Base-by-base conservation (phyloP, 2,329 filamentous ascomycete species). In the Nigrograna mackinnonii region DNA sequence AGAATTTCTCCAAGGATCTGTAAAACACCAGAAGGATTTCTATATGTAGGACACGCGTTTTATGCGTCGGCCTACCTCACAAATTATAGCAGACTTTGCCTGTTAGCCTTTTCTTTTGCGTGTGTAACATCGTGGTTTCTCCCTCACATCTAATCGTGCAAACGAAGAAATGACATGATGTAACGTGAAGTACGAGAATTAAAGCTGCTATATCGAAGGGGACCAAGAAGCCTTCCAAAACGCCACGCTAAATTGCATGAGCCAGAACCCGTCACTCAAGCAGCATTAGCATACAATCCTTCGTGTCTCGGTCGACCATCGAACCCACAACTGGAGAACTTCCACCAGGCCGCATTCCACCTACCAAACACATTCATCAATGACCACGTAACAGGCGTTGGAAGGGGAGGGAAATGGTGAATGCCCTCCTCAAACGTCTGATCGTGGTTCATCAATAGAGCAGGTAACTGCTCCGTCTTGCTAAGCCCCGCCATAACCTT, bases 311-410 rank as follows among this genome's bases (percentile, higher is more conserved):
- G 41, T 40, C 26, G 34, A 18, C 53, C 55, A 48, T 47, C 37
- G 31, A 40, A 50, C 30, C 46, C 47, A 35, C 46, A 49, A 14
- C 43, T 43, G 36, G 39, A 37, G 47, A 57, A 58, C 39, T 48
- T 48, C 49, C 53, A 60, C 51, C 49, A 57, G n/a, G 38, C 42
- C 21, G 16, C 26, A 38, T 57, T 39, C 49, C 85, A 81, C 22
- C 82, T 86, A 77, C 72, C 73, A 47, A 85, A 85, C 58, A 77
- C 86, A 19, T 74, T 83, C 41, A 71, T 75, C 13, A 84, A 86
- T 60, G 86, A 85, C 66, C 73, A 76, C 42, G 84, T 76, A 54
- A 86, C 83, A 1, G 83, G 83, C 46, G 85, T 85, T 46, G 82
- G 46, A 7, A 48, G 19, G 9, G 46, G 45, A 9, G 46, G 49